These are phyloP conservation scores for Wickerhamomyces strasburgensis DNA, from an alignment of 805 yeast species.

Conservation along the genomic window DNA sequence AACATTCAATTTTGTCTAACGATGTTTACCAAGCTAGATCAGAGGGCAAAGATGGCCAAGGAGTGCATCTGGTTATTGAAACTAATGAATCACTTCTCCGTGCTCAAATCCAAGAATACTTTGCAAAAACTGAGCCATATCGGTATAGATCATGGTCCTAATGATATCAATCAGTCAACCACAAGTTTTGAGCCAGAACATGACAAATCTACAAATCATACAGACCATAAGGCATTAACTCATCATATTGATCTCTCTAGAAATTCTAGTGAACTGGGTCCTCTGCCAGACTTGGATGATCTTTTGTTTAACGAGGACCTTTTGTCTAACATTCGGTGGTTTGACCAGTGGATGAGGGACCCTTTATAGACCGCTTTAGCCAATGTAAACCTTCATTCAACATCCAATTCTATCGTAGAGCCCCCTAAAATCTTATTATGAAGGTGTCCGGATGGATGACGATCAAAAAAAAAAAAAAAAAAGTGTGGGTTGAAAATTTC, in stretches of 20 bases:
- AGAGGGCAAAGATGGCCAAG: slow-evolving; percentile 40
- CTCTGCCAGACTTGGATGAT: slow-evolving; percentile 6
- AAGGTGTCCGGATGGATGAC: too few species aligned
- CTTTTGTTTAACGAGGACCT: slow-evolving; percentile 23
- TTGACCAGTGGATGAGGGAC: slow-evolving; percentile 41
- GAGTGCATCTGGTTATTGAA: slow-evolving; percentile 63
- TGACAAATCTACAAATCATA: slow-evolving; percentile 1
- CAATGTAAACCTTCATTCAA: too few species aligned
- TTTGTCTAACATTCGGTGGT: slow-evolving; percentile 47
- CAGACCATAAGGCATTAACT: too few species aligned
- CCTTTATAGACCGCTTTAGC: too few species aligned
- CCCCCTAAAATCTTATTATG: too few species aligned
- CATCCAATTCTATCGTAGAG: too few species aligned
- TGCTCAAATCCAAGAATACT: slow-evolving; percentile 41
- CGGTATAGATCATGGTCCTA: slow-evolving; percentile 48
- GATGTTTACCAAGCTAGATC: slow-evolving; percentile 24
- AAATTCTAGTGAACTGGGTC: too few species aligned
- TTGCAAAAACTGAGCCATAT: slow-evolving; percentile 31
- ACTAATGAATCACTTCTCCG: slow-evolving; percentile 46
- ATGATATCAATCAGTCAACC: slow-evolving; percentile 43
- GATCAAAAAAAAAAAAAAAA: too few species aligned
- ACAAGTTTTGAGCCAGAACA: slow-evolving; percentile 1
- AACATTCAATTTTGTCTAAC: slow-evolving; percentile 17
- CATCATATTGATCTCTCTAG: too few species aligned
- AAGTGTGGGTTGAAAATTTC: too few species aligned